Percentiles rank a stretch among this genome's conserved stretches.
phyloP scores from a whole-genome alignment of 169 alveolate species.

The Amoebophrya sp. region DNA sequence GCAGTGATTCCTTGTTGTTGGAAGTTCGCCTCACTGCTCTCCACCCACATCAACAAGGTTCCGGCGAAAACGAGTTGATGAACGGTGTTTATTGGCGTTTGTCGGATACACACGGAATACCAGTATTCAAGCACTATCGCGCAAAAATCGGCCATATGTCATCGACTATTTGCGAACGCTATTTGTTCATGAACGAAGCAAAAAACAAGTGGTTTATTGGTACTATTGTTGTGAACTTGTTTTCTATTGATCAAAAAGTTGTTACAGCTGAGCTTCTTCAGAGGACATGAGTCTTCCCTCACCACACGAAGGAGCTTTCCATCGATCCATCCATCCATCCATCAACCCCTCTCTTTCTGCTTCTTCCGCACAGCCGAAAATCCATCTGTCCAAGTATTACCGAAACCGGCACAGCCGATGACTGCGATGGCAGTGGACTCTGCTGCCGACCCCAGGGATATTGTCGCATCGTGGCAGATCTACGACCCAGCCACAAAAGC shows the following conservation, averaged over 20 bases:
- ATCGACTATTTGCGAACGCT: neutral
- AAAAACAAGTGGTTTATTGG: neutral
- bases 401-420: neutral
- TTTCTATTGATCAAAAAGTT: too few relatives aligned
- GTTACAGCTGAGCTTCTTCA: too few relatives aligned
- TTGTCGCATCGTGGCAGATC: neutral
- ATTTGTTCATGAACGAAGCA: neutral
- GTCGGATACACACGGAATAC: neutral
- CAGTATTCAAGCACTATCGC: neutral
- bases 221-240: too few relatives aligned
- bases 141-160: neutral
- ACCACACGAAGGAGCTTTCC: too few relatives aligned
- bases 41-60: too few relatives aligned
- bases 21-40: too few relatives aligned
- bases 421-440: neutral
- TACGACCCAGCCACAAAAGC: neutral
- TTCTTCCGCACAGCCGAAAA: neutral
- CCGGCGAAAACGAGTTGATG: slow-evolving; percentile 8
- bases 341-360: too few relatives aligned
- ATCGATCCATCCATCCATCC: too few relatives aligned
- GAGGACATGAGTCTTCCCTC: too few relatives aligned
- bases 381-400: neutral
- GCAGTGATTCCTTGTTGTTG: too few relatives aligned
- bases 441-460: neutral
- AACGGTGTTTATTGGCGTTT: neutral